Evolutionary conservation across 2,329 filamentous ascomycete genomes (phyloP).

Genomic region (Fusarium brachygibbosum): DNA sequence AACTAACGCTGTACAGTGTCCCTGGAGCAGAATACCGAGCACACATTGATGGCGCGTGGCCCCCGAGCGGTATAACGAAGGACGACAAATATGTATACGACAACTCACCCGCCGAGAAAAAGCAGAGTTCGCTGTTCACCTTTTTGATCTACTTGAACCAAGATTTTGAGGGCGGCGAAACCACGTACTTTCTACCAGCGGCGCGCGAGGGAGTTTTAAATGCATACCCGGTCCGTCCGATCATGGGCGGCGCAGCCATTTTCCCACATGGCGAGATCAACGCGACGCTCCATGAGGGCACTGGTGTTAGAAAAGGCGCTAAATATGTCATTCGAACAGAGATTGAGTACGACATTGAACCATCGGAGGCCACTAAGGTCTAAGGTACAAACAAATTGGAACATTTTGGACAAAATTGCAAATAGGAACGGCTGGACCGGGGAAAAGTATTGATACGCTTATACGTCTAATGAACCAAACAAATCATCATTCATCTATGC

Average conservation of each 20-base stretch:
- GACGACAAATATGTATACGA: constrained; percentile 75
- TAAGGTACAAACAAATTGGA: constrained; percentile 13
- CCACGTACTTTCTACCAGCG: constrained; percentile 77
- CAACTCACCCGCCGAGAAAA: constrained; percentile 68
- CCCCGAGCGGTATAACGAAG: constrained; percentile 73
- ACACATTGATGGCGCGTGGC: constrained; percentile 81
- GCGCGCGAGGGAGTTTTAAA: constrained; percentile 75
- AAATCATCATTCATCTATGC: constrained; percentile 4
- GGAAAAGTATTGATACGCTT: constrained; percentile 26
- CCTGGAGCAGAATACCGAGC: constrained; percentile 79
- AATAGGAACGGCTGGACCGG: constrained; percentile 25
- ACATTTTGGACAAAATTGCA: constrained; percentile 5
- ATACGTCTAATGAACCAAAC: constrained; percentile 28
- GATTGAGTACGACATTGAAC: constrained; percentile 75
- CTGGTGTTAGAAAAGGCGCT: constrained; percentile 75
- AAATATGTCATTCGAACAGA: constrained; percentile 80
- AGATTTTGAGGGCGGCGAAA: constrained; percentile 79
- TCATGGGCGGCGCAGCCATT: constrained; percentile 76
- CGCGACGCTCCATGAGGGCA: constrained; percentile 77
- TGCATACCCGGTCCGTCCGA: constrained; percentile 75
- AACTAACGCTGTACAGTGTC: constrained; percentile 54
- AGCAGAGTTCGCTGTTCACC: constrained; percentile 77
- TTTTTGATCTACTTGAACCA: constrained; percentile 79
- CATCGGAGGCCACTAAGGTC: constrained; percentile 23
- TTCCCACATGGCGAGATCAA: constrained; percentile 79